phyloP scores from a whole-genome alignment of 352 stramenopile genomes.

The Phytophthora hibernalis region DNA sequence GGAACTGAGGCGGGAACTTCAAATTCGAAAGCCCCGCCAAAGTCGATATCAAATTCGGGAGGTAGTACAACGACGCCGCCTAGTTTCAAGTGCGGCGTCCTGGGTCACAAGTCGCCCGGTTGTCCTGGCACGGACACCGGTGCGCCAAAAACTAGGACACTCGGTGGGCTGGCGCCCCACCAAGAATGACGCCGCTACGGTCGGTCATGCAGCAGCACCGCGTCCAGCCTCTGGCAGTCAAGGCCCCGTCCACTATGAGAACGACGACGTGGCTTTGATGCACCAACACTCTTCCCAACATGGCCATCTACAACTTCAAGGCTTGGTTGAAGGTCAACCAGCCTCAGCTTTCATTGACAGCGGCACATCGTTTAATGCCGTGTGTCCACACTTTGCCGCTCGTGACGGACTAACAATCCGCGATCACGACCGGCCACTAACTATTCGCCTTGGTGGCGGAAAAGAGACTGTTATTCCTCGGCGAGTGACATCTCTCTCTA shows the following conservation, averaged over 20 bases:
- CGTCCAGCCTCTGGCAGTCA: slow-evolving; percentile 3
- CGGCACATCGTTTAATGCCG: slow-evolving; percentile 5
- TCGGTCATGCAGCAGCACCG: too few relatives aligned
- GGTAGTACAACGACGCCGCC: background rate
- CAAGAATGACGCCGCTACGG: too few relatives aligned
- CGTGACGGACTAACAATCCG: background rate
- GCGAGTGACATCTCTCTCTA: slow-evolving; percentile 2
- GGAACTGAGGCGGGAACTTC: background rate
- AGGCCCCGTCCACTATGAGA: slow-evolving; percentile 1
- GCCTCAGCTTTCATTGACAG: slow-evolving; percentile 7
- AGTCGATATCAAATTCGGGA: background rate
- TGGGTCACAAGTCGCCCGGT: slow-evolving; percentile 5
- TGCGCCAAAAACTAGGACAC: slow-evolving; percentile 8
- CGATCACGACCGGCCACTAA: background rate
- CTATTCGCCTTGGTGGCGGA: slow-evolving; percentile 5
- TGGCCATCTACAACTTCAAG: background rate
- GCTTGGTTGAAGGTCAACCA: background rate
- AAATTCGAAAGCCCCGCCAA: background rate
- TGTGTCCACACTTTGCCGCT: background rate
- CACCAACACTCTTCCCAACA: background rate
- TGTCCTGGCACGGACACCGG: too few relatives aligned
- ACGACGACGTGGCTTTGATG: slow-evolving; percentile 2
- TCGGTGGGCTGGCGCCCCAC: slow-evolving; percentile 8
- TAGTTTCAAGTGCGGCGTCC: slow-evolving; percentile 7
- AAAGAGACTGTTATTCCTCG: slow-evolving; percentile 3